Evolutionary conservation across 2,329 filamentous ascomycete species (phyloP).

Genomic region (Penicillium glabrum): DNA sequence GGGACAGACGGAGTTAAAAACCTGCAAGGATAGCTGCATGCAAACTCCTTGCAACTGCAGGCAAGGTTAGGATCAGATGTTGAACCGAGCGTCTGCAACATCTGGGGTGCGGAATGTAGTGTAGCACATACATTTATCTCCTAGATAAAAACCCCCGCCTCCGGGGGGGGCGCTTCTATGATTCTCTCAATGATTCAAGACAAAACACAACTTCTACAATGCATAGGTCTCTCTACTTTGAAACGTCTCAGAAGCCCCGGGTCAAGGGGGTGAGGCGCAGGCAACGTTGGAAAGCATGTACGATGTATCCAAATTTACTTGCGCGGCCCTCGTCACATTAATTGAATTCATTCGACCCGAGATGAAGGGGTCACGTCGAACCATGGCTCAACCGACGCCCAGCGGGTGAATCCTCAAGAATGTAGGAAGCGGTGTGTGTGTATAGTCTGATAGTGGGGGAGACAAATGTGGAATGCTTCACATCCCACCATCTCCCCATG

Average conservation of each 20-base stretch:
- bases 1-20: neutral
- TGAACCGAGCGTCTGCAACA: slow-evolving; percentile 16
- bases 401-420: slow-evolving; percentile 5
- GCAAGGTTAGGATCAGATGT: slow-evolving; percentile 16
- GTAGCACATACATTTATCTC: neutral
- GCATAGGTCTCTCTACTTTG: neutral
- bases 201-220: neutral
- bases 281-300: neutral
- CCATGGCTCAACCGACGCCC: slow-evolving; percentile 16
- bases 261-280: too few relatives aligned
- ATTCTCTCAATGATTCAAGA: neutral
- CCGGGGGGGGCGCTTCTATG: neutral
- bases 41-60: slow-evolving; percentile 24
- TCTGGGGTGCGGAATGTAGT: neutral
- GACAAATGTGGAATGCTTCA: neutral
- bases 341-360: slow-evolving; percentile 1
- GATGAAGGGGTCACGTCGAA: slow-evolving; percentile 18
- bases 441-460: slow-evolving; percentile 8
- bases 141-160: neutral
- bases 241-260: neutral
- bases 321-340: neutral
- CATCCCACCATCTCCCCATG: neutral
- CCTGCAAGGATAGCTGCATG: slow-evolving; percentile 21
- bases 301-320: neutral
- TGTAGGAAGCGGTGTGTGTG: slow-evolving; percentile 29